Evolutionary conservation across 768 basidiomycete species (phyloP), one percentile per base, ranked within the genome.

Genomic region (Russula lepida): DNA sequence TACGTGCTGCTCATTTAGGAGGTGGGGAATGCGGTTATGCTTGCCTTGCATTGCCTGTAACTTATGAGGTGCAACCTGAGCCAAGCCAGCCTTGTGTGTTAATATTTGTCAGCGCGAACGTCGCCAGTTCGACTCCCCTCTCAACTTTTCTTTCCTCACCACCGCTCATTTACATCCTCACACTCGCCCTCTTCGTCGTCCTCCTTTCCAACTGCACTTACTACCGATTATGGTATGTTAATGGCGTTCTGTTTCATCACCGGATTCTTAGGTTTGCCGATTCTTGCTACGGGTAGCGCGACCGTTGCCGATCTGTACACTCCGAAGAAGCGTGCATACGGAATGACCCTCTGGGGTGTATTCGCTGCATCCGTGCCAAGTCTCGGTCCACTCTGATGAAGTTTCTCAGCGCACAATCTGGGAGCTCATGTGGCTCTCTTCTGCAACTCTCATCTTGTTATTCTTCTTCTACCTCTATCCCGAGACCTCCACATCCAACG

Each of bases 241-340:
- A 69, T 74, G 47, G 71, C 69, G 12, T 69, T 74, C 62, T 69
- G 74, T 15, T 74, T 74, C 66, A 59, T 74, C 27, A 70, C 73
- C 1, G 73, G 73, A 5, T 72, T 73, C 59, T 64, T 71, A 23
- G 73, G 73, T 2, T 71, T 68, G 6, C 73, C 74, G 17, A 68
- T 72, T 15, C 70, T 74, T 23, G 74, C 72, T 0, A 74, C 73
- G 11, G 72, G 72, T 6, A 70, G 70, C 17, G 71, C 71, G n/a
- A 69, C 62, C 13, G 51, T 71, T 44, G 67, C 62, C 11, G 70
- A 71, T 47, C 60, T 71, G 6, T 72, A 68, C 47, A 44, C 52
- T 0, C 59, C 66, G 9, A 64, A 66, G 56, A 60, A 70, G 32
- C 65, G 70, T 4, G 68, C 71, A 19, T 68, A 67, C 50, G 70